Base-by-base conservation (phyloP, 2,329 filamentous ascomycete species). In the Pseudogymnoascus pannorum region DNA sequence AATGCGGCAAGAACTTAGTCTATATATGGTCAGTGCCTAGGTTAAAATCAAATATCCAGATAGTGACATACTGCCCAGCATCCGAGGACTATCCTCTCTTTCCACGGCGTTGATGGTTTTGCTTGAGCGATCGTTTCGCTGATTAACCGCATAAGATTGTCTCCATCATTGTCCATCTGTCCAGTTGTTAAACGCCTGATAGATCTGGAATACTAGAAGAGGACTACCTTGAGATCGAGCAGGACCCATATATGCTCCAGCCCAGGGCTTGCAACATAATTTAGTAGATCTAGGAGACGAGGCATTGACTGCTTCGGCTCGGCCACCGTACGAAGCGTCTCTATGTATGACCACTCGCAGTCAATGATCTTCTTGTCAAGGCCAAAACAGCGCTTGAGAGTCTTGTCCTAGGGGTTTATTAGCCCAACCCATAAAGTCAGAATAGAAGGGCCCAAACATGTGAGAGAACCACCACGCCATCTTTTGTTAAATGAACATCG, bases 391-490 rank as follows among this genome's bases (percentile, higher is more conserved):
- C 93, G 83, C 73, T 89, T 87, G 33, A 97, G 78, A 2, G 84
- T 86, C 5, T 83, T 77, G 71, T 97, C 92, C 84, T 92, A 63
- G 26, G 31, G 24, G 11, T 20, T 31, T 4, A 54, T 54, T 60
- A 16, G 22, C 12, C 3, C 14, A 38, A 20, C 42, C 26, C 18
- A 14, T 18, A 7, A 20, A 12, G 16, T 31, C 48, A 31, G n/a
- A 2, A 3, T 8, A 54, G 5, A 31, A 3, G 48, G 48, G 0
- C 14, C 2, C 33, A 12, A 75, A 90, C 88, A 78, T 95, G 92
- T 51, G 88, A 91, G 40, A 97, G 76, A 8, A 97, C 90, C 0
- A 96, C 88, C 0, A 96, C 86, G 5, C 87, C 87, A 70, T 97
- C 93, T 64, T 81, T 85, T 12, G 90, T 87, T 33, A 97, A 75